Evolutionary conservation across 768 basidiomycete genomes (phyloP).

Genomic region (Leccinum boreale): DNA sequence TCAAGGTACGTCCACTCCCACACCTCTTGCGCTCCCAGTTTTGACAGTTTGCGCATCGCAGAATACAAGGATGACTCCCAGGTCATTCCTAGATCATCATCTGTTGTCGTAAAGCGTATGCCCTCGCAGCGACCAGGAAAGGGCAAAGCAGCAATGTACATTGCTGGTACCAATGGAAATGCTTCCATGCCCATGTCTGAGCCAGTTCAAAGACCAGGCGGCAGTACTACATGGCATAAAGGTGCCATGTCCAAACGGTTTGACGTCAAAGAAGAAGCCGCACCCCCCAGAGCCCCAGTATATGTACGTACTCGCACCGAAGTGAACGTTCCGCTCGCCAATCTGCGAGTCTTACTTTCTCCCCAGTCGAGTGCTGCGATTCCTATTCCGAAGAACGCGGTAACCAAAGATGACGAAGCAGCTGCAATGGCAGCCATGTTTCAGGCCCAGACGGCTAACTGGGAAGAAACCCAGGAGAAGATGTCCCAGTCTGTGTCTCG

Average conservation of each 20-base stretch:
- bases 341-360: conserved; percentile 25
- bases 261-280: conserved; percentile 72
- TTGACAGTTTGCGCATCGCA: conserved; percentile 29
- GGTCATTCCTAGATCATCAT: conserved; percentile 92
- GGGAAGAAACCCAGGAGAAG: conserved; percentile 99
- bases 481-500: conserved; percentile 96
- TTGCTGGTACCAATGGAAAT: conserved; percentile 45
- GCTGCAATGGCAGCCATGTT: conserved; percentile 99
- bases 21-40: neutral
- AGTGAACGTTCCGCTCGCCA: conserved; percentile 17
- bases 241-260: conserved; percentile 87
- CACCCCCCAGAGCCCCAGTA: conserved; percentile 23
- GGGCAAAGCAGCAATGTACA: conserved; percentile 78
- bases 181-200: conserved; percentile 48
- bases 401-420: conserved; percentile 75
- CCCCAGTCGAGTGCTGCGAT: conserved; percentile 35
- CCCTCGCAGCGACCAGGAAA: conserved; percentile 80
- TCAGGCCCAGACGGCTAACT: conserved; percentile 87
- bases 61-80: conserved; percentile 91
- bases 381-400: conserved; percentile 37
- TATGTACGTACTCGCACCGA: conserved; percentile 34
- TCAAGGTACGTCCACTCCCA: conserved; percentile 63
- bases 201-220: conserved; percentile 38
- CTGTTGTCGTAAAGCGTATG: conserved; percentile 88
- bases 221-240: conserved; percentile 55